A percentile compares a stretch with the other conserved stretches of the same genome.
phyloP scores from a whole-genome alignment of 129 eudicot species.

The Mikania micrantha region DNA sequence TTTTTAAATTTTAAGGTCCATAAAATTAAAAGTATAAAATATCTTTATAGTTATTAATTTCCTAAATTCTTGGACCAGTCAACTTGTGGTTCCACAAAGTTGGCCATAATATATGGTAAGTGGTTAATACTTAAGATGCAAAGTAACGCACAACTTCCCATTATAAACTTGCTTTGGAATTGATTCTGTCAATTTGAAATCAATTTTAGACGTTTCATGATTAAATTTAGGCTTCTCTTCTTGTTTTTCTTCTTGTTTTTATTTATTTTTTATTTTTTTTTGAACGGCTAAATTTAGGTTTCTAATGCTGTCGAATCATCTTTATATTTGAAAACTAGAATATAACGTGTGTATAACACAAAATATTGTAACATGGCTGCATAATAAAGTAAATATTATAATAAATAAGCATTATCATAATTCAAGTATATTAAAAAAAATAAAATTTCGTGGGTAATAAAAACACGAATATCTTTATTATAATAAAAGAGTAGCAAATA shows the following conservation, averaged over 20 bases:
- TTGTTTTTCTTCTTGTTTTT: no score
- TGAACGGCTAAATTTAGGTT: neutral
- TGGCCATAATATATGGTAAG: conserved; percentile 20
- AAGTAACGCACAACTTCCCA: neutral
- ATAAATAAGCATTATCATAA: no score
- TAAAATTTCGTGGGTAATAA: no score
- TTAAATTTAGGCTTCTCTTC: neutral
- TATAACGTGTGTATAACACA: no score
- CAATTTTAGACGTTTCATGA: neutral
- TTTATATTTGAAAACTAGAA: no score
- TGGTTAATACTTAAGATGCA: neutral
- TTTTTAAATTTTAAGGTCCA: neutral
- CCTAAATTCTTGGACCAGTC: neutral
- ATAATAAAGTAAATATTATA: no score
- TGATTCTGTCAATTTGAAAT: neutral
- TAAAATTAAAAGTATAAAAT: neutral
- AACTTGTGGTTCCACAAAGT: conserved; percentile 2
- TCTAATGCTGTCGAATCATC: neutral
- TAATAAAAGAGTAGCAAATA: no score
- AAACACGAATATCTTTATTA: no score
- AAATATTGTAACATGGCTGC: no score
- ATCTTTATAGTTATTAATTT: neutral
- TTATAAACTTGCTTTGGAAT: neutral
- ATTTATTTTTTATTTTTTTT: no score
- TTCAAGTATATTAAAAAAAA: no score